These are phyloP conservation scores for Phlyctochytrium bullatum DNA, from an alignment of 192 early-diverging fungal genomes.

Conservation along the genomic window DNA sequence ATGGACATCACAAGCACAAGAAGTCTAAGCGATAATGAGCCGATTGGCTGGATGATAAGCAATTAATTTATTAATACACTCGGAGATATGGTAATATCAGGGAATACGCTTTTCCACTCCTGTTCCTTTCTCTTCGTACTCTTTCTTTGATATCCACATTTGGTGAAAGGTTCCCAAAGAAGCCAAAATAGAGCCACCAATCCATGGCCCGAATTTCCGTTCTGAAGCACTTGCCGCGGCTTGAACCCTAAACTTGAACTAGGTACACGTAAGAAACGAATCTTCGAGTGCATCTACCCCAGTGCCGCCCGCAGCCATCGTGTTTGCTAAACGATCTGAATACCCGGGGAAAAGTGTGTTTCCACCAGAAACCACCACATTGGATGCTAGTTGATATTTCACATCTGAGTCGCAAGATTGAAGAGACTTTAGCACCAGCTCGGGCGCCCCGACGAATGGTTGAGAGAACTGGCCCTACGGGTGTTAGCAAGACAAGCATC, in stretches of 20 bases:
- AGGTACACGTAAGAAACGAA: constrained; percentile 13
- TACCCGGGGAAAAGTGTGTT: constrained; percentile 85
- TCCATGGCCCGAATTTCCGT: constrained; percentile 92
- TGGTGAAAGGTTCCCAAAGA: constrained; percentile 97
- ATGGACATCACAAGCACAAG: not conserved
- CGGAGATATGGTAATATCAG: constrained; percentile 20
- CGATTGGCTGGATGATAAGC: not conserved
- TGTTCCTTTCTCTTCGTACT: constrained; percentile 84
- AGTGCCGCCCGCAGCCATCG: constrained; percentile 61
- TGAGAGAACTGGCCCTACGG: not conserved
- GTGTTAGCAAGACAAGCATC: not conserved
- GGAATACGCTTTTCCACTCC: constrained; percentile 76
- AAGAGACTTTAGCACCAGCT: constrained; percentile 59
- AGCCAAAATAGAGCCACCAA: constrained; percentile 93
- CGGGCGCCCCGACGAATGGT: constrained; percentile 32
- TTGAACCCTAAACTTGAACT: constrained; percentile 80
- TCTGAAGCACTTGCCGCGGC: constrained; percentile 76
- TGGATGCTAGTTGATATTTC: constrained; percentile 74
- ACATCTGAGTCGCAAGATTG: constrained; percentile 79
- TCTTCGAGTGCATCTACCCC: constrained; percentile 54
- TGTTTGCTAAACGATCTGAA: constrained; percentile 73
- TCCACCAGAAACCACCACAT: constrained; percentile 88
- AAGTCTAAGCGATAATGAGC: no score
- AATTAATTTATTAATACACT: not conserved
- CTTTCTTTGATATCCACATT: constrained; percentile 94